Conservation (phyloP, 495 filamentous ascomycete genomes). For the Choiromyces venosus region DNA sequence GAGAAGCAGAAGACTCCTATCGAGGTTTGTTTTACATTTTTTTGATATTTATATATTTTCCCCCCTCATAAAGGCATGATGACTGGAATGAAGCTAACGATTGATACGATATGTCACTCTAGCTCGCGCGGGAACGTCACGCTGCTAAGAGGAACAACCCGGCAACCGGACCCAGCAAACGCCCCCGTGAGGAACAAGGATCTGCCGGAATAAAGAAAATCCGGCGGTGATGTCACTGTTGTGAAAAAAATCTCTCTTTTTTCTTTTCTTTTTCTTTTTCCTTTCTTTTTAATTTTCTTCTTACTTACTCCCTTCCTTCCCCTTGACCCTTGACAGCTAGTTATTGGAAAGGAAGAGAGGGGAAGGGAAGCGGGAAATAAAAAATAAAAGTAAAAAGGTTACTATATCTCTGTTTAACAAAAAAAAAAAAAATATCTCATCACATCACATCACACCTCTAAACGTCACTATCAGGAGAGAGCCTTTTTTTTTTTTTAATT, state of each 20-base stretch:
- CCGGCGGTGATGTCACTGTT: slow-evolving; percentile 11
- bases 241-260: not conserved
- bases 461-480: not conserved
- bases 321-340: slow-evolving; percentile 6
- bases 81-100: slow-evolving; percentile 12
- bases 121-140: slow-evolving; percentile 42
- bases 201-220: slow-evolving; percentile 30
- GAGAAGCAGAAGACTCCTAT: slow-evolving; percentile 38
- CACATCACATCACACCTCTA: slow-evolving; percentile 1
- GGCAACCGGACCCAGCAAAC: slow-evolving; percentile 21
- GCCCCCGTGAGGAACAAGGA: not conserved
- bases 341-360: slow-evolving; percentile 1
- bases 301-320: not conserved
- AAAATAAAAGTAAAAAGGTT: not conserved
- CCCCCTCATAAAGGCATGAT: too few species aligned
- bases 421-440: slow-evolving; percentile 13
- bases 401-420: not conserved
- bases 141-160: slow-evolving; percentile 31
- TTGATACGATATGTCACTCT: not conserved
- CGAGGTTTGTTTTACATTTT: slow-evolving; percentile 25
- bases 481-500: too few species aligned
- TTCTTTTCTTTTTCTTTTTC: not conserved
- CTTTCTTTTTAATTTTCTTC: not conserved
- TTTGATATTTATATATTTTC: not conserved
- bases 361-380: slow-evolving; percentile 5